These are phyloP conservation scores for Galeopsis tetrahit DNA, from an alignment of 257 asterid genomes.

Conservation along the genomic window DNA sequence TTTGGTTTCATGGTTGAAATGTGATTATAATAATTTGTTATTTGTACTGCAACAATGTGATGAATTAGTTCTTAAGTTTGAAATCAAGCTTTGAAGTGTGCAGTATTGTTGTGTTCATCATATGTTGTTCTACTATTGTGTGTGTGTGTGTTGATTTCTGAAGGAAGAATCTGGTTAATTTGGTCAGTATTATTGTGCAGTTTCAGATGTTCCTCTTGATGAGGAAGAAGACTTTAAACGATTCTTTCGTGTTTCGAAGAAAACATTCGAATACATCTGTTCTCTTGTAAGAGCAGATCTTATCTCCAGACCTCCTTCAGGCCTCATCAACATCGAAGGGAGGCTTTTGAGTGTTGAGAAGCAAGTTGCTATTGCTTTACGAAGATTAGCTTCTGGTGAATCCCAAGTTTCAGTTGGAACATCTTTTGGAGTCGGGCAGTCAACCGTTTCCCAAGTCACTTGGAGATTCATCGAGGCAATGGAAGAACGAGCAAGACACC, in stretches of 20 bases:
- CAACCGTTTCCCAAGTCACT: conserved; percentile 96
- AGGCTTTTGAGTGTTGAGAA: conserved; percentile 96
- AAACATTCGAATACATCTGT: conserved; percentile 79
- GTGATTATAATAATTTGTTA: neutral
- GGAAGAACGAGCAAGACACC: conserved; percentile 94
- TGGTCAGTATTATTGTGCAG: conserved; percentile 38
- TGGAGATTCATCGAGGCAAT: conserved; percentile 95
- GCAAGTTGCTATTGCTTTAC: conserved; percentile 93
- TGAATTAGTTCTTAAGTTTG: neutral
- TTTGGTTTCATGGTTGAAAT: neutral
- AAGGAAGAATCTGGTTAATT: conserved; percentile 14
- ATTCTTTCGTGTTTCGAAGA: conserved; percentile 84
- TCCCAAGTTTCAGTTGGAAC: conserved; percentile 97
- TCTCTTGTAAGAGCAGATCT: conserved; percentile 91
- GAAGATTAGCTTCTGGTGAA: conserved; percentile 94
- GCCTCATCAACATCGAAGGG: conserved; percentile 96
- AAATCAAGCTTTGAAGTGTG: conserved; percentile 5
- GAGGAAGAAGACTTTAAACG: conserved; percentile 88
- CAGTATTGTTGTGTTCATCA: neutral
- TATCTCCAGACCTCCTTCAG: conserved; percentile 98
- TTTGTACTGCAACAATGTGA: conserved; percentile 7
- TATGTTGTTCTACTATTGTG: neutral
- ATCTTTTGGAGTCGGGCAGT: conserved; percentile 95
- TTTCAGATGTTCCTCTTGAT: conserved; percentile 49
- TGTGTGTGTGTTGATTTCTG: conserved; percentile 1